These are phyloP conservation scores for Eucalyptus microcorys DNA, from an alignment of 345 rosid species.

Conservation along the genomic window DNA sequence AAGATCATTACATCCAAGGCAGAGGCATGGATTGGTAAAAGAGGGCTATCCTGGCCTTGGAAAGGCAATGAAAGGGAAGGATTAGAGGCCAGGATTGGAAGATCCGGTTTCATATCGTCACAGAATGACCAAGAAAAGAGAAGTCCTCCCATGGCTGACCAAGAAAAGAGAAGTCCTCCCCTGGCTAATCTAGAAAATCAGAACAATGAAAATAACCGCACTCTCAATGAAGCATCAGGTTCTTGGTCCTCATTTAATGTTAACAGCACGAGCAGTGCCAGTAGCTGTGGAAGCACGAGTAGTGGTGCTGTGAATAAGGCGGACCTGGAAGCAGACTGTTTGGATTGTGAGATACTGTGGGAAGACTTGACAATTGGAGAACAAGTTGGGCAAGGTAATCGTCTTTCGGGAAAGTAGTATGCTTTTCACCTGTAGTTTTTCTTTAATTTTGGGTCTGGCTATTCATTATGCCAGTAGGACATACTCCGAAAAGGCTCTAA, in stretches of 20 bases:
- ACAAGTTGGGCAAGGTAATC: constrained; percentile 86
- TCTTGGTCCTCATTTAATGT: constrained; percentile 79
- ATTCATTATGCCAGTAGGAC: not conserved
- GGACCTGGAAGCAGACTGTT: constrained; percentile 63
- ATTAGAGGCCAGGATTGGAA: constrained; percentile 35
- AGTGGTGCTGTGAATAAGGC: constrained; percentile 65
- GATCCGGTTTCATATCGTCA: constrained; percentile 43
- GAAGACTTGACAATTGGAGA: constrained; percentile 84
- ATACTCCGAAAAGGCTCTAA: not conserved
- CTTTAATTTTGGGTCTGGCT: not conserved
- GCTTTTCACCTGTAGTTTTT: not conserved
- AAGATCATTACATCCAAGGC: constrained; percentile 70
- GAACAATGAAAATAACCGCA: constrained; percentile 29
- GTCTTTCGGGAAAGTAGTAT: not conserved
- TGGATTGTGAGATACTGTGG: constrained; percentile 89
- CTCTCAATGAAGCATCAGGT: constrained; percentile 57
- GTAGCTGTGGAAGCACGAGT: constrained; percentile 88
- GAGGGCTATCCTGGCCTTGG: constrained; percentile 94
- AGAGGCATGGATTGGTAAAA: constrained; percentile 81
- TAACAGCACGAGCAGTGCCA: constrained; percentile 84
- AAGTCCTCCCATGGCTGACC: constrained; percentile 34
- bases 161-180: constrained; percentile 32
- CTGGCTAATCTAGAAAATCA: constrained; percentile 35
- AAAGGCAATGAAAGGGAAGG: constrained; percentile 73
- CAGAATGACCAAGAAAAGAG: constrained; percentile 48